Percentiles rank a stretch among this genome's conserved stretches.
Conservation (phyloP, 805 yeast genomes). For the Wickerhamomyces sydowiorum region DNA sequence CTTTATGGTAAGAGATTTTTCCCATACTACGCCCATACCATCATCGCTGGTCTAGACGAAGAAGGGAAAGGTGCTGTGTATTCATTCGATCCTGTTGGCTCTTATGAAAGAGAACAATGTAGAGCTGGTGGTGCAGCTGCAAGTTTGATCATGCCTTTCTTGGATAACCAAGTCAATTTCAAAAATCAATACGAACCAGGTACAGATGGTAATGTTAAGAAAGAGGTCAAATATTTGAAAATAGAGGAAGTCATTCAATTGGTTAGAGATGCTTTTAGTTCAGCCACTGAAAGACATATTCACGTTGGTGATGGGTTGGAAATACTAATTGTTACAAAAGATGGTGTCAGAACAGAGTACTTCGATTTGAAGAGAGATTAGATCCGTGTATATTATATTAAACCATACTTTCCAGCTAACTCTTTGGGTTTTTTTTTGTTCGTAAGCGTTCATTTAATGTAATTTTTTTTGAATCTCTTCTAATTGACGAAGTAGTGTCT, state of each 20-base stretch:
- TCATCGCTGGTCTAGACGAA: slow-evolving; percentile 86
- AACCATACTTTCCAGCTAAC: no score
- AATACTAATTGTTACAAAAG: slow-evolving; percentile 85
- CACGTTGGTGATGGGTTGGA: slow-evolving; percentile 97
- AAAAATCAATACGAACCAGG: slow-evolving; percentile 88
- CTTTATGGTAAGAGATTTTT: slow-evolving; percentile 91
- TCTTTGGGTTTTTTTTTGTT: no score
- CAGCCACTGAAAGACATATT: slow-evolving; percentile 97
- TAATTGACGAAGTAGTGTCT: background rate
- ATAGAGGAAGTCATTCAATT: slow-evolving; percentile 83
- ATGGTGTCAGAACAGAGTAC: slow-evolving; percentile 81
- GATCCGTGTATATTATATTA: slow-evolving; percentile 3
- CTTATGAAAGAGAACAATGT: slow-evolving; percentile 95
- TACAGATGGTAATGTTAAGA: slow-evolving; percentile 61
- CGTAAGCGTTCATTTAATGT: background rate
- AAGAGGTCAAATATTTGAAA: slow-evolving; percentile 53
- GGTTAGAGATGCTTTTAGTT: slow-evolving; percentile 89
- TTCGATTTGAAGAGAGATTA: slow-evolving; percentile 86
- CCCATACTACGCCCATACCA: slow-evolving; percentile 95
- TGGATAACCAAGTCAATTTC: slow-evolving; percentile 95
- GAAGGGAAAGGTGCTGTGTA: slow-evolving; percentile 90
- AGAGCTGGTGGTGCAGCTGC: slow-evolving; percentile 99
- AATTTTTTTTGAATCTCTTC: background rate
- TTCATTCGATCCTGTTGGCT: slow-evolving; percentile 97
- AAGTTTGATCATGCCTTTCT: slow-evolving; percentile 90